Evolutionary conservation across 2,329 filamentous ascomycete species (phyloP), one percentile per base, ranked within the genome.

Genomic region (Diaporthe nobilis): DNA sequence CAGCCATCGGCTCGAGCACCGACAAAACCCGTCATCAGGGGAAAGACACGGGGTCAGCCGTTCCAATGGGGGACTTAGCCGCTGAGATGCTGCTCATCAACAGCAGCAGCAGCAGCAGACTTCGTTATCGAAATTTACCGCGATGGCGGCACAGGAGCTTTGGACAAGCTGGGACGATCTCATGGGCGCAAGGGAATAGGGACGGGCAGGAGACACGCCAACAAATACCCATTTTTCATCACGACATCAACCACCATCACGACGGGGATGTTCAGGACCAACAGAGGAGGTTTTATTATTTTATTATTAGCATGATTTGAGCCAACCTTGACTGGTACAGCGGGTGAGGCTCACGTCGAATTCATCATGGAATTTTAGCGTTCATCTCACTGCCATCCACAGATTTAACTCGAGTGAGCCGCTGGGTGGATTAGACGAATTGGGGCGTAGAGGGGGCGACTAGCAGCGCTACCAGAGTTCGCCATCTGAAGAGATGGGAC

Each of bases 181-280:
- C 28, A 31, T 1, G 13, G 49, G 49, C 31, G 31, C 8, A 4
- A 7, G 13, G n/a, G 49, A 4, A 7, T 22, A 20, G 20, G 65
- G 65, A 70, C 34, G 34, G 65, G 49, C 17, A 20, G 49, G 65
- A 55, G 65, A n/a, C 20, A 55, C 20, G 63, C 58, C 31, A 55
- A 34, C 49, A 55, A 70, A 70, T 70, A 70, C 65, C 65, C 65
- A 42, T 42, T 55, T 70, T 70, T 55, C 55, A 55, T 28, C 65
- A 70, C 65, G 65, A 70, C 34, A 42, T 51, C 65, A 53, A 6
- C 25, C 49, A 10, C 20, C 49, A 70, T 42, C n/a, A 70, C 31
- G 49, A 70, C 65, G 65, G 65, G 34, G 65, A 28, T 70, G 49
- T 42, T 70, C n/a, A 70, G 31, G 49, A 70, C 34, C 31, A 70